Evolutionary conservation across 176 grass and related monocot species (phyloP).

Genomic region (Otatea glauca): DNA sequence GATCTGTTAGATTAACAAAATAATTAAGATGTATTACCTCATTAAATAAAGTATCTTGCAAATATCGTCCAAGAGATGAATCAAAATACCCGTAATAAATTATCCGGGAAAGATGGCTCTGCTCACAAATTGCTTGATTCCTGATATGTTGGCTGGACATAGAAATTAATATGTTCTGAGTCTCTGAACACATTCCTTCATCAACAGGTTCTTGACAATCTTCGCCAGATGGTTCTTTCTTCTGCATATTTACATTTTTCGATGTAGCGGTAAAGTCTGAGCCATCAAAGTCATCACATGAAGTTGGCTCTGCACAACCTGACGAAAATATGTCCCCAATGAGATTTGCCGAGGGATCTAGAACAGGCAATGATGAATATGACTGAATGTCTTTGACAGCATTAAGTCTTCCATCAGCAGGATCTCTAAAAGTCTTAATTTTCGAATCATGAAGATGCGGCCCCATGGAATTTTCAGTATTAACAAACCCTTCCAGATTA

Average conservation of each 20-base stretch:
- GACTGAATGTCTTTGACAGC: constrained; percentile 6
- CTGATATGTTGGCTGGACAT: constrained; percentile 75
- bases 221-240: constrained; percentile 19
- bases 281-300: constrained; percentile 33
- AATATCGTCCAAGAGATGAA: constrained; percentile 76
- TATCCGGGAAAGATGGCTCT: constrained; percentile 88
- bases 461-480: constrained; percentile 14
- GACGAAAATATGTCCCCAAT: constrained; percentile 3
- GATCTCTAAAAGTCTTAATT: constrained; percentile 29
- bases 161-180: constrained; percentile 72
- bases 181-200: constrained; percentile 38
- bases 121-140: constrained; percentile 77
- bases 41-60: constrained; percentile 80
- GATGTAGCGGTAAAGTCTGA: constrained; percentile 16
- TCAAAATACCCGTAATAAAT: constrained; percentile 92
- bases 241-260: constrained; percentile 17
- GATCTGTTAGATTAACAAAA: constrained; percentile 32
- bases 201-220: constrained; percentile 23
- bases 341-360: constrained; percentile 20
- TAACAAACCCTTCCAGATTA: constrained; percentile 45
- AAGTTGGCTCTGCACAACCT: constrained; percentile 47
- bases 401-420: constrained; percentile 17
- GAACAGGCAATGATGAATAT: constrained; percentile 31
- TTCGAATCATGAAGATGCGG: constrained; percentile 32
- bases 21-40: constrained; percentile 63